Percentiles rank a stretch among this genome's conserved stretches.
Evolutionary conservation across 768 basidiomycete species (phyloP).

Genomic region (Boletus speciosus): DNA sequence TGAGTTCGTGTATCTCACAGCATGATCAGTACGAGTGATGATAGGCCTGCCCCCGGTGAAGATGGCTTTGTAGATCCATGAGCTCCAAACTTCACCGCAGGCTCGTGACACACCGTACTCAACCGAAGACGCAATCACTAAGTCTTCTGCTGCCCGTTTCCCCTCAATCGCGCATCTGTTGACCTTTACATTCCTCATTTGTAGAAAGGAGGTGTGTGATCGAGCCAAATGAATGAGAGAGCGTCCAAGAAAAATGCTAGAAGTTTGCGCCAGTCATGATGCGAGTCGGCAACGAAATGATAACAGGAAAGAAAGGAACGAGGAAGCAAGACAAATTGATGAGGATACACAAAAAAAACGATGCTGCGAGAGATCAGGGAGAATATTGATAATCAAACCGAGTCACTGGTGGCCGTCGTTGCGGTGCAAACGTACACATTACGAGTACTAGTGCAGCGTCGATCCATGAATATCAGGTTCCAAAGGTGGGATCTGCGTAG

Average conservation of each 20-base stretch:
- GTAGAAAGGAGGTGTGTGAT: not conserved
- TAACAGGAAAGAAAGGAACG: not conserved
- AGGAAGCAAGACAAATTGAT: not conserved
- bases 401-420: not conserved
- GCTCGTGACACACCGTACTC: too few species aligned
- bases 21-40: too few species aligned
- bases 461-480: too few species aligned
- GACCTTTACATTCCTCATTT: constrained; percentile 9
- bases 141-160: not conserved
- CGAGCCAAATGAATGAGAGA: not conserved
- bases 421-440: not conserved
- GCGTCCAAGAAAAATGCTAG: constrained; percentile 9
- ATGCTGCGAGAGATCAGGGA: constrained; percentile 4
- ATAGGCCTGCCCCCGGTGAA: too few species aligned
- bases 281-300: not conserved
- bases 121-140: too few species aligned
- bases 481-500: not conserved
- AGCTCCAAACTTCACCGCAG: too few species aligned
- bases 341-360: constrained; percentile 1
- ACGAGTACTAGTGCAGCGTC: not conserved
- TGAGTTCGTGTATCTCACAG: not conserved
- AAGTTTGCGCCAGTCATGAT: not conserved
- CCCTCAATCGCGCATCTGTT: not conserved
- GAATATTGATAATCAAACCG: constrained; percentile 5
- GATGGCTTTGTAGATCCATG: too few species aligned